Evolutionary conservation across 176 grass and related monocot species (phyloP), one percentile per base, ranked within the genome.

Genomic region (Avena insularis): DNA sequence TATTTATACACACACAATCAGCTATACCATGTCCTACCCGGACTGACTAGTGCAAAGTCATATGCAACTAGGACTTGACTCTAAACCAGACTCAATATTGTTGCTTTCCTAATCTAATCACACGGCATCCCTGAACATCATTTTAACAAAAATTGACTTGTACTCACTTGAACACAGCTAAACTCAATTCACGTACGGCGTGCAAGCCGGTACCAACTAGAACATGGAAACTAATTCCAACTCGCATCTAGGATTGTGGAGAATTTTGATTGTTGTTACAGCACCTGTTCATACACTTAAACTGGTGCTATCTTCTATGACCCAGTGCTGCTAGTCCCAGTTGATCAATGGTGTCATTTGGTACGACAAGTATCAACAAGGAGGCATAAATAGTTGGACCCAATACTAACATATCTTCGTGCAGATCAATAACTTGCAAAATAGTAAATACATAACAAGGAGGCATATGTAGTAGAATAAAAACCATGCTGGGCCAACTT

Each of bases 141-240:
- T 36, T 36, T 68, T 38, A 63, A 63, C 12, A 17, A n/a, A 58
- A 20, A 58, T 7, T 58, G 56, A 58, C 56, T 58, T 19, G 56
- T n/a, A 58, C 19, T 58, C 6, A 58, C 17, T n/a, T 17, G 7
- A 58, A 58, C 6, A n/a, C 38, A 58, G 56, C 19, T n/a, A 58
- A 58, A 8, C 23, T 12, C 10, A 63, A 63, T 3, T 1, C 61
- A 63, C 3, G 1, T 27, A 63, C 23, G 11, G 0, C 23, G 12
- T 63, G 61, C 61, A 63, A 63, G n/a, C 23, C 3, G 4, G 2
- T 63, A 12, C 23, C 3, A 11, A 13, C 61, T 63, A 63, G 61
- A 29, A 29, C 61, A 63, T 63, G 61, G 61, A 63, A 63, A 63
- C 23, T 63, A 63, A 63, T 63, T 63, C 61, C 61, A 63, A 5